Evolutionary conservation across 805 yeast species (phyloP), one percentile per base, ranked within the genome.

Genomic region (Kodamaea jinghongensis): DNA sequence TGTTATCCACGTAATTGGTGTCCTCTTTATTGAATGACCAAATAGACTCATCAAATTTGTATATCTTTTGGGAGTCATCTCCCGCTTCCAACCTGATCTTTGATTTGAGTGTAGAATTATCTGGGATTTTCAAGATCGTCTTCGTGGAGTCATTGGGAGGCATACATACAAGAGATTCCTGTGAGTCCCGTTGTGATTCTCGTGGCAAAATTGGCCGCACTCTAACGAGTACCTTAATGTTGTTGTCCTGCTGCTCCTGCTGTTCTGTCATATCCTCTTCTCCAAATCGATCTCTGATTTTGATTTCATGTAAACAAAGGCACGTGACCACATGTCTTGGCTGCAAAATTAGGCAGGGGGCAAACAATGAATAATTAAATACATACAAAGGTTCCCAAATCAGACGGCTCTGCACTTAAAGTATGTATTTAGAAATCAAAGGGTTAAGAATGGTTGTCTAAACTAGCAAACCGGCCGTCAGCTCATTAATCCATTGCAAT

Each of bases 1-100:
- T 32, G 53, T 86, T 90, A 28, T 71, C 63, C 1, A 70, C 70
- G 52, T 57, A 74, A 22, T 65, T 36, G 1, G 54, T 32, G n/a
- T 63, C 61, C 1, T 44, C 12, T 0, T 53, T 28, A 28, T 67
- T 64, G 29, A 61, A 60, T 2, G 83, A 77, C 71, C 76, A 71
- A 31, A 82, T 58, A 7, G 78, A 68, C 13, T 65, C 65, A 47
- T 81, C 83, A 50, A 79, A 79, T 3, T 50, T 52, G 56, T 79
- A 80, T 27, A 25, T 34, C 15, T 37, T 37, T 10, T 27, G 14
- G 3, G 40, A 16, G 20, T 45, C 48, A 11, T 44, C 49, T 11
- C 44, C 46, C 12, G 39, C 25, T 17, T 31, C 45, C 5, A 41
- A 26, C 22, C 42, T 12, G 29, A 31, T 32, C 12, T 20, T 36